Conservation (phyloP, 768 basidiomycete genomes). For the Arthromyces matolae region DNA sequence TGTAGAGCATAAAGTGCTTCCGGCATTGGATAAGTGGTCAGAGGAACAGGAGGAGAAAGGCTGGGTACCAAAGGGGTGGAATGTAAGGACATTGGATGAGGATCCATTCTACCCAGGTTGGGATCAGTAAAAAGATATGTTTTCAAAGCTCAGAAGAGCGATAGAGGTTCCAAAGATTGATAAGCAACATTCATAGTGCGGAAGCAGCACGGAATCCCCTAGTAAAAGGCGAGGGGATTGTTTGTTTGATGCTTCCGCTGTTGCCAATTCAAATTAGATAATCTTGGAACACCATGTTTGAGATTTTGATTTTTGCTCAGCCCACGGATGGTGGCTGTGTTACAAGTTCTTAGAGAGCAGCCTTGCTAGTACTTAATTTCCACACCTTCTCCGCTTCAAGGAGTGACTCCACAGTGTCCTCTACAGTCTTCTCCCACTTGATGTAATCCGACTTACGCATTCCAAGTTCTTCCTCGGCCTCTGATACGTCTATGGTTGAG, state of each 20-base stretch:
- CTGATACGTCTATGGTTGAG: too few relatives aligned
- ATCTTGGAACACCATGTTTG: not conserved
- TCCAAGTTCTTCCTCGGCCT: conserved; percentile 2
- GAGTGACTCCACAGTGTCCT: conserved; percentile 5
- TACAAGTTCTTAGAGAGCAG: too few relatives aligned
- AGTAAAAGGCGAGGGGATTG: conserved; percentile 33
- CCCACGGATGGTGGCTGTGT: conserved; percentile 18
- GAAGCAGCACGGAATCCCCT: conserved; percentile 30
- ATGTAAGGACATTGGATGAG: conserved; percentile 47
- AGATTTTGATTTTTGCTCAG: conserved; percentile 17
- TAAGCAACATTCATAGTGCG: conserved; percentile 19
- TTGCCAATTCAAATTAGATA: conserved; percentile 5
- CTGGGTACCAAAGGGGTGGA: conserved; percentile 45
- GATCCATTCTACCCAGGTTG: conserved; percentile 52
- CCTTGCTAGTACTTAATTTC: too few relatives aligned
- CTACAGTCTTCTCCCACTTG: conserved; percentile 6
- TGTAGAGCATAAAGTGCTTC: conserved; percentile 42
- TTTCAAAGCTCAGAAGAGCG: conserved; percentile 11
- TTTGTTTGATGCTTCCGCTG: conserved; percentile 25
- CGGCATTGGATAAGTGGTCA: conserved; percentile 44
- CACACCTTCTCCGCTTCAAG: conserved; percentile 8
- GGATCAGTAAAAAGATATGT: conserved; percentile 11
- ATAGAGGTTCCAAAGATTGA: conserved; percentile 20
- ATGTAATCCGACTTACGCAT: conserved; percentile 10
- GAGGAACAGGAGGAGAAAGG: conserved; percentile 48